phyloP scores from a whole-genome alignment of 2,329 filamentous ascomycete genomes.

The Byssochlamys sp. region DNA sequence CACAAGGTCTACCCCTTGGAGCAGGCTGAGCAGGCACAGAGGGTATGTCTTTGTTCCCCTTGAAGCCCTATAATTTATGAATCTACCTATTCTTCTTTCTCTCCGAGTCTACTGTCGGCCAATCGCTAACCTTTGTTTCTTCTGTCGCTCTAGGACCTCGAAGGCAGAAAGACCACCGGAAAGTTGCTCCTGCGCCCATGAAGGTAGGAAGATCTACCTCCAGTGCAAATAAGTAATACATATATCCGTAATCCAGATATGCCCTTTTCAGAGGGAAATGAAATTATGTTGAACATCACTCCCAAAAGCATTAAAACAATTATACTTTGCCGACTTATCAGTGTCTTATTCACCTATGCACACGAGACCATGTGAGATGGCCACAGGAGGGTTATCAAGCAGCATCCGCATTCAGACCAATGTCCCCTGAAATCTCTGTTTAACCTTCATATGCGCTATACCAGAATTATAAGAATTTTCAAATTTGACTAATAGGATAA shows the following conservation, averaged over 20 bases:
- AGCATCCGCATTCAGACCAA: no score
- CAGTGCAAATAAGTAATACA: background rate
- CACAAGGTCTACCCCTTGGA: conserved; percentile 69
- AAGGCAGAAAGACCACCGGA: conserved; percentile 71
- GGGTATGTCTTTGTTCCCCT: conserved; percentile 23
- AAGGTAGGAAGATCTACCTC: background rate
- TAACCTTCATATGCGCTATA: no score
- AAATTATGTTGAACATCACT: no score
- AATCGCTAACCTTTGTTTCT: conserved; percentile 1
- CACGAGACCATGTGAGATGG: no score
- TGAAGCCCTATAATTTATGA: background rate
- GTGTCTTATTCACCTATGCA: no score
- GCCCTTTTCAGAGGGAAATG: background rate
- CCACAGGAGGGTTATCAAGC: no score
- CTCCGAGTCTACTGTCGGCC: background rate
- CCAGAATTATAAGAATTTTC: no score
- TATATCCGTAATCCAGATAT: background rate
- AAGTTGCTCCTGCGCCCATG: conserved; percentile 66
- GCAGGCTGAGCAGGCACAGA: conserved; percentile 62
- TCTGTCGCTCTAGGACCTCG: conserved; percentile 50
- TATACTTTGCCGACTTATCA: background rate
- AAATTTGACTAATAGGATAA: no score
- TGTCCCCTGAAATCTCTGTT: no score
- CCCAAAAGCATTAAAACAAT: no score
- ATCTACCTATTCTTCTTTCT: background rate